Conservation (phyloP, 257 asterid genomes). For the Primulina eburnea region DNA sequence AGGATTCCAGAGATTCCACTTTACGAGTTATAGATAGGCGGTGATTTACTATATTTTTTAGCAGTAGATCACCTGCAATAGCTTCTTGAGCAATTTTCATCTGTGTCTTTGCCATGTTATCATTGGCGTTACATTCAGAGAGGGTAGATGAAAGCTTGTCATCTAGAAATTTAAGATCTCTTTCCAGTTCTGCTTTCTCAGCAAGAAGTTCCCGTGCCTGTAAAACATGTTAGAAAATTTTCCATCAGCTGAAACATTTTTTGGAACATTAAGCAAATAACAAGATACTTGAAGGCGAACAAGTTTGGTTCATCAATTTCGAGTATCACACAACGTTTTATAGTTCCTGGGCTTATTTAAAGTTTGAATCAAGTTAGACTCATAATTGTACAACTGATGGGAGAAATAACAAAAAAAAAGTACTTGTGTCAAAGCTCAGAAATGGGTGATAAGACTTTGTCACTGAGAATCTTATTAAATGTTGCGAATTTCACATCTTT, state of each 20-base stretch:
- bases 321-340: not conserved
- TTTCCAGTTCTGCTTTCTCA: conserved; percentile 58
- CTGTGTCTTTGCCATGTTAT: conserved; percentile 62
- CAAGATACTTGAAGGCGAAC: not conserved
- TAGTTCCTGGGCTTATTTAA: too few species aligned
- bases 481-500: not conserved
- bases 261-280: not conserved
- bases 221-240: conserved; percentile 17
- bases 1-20: not conserved
- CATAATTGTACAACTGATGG: not conserved
- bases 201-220: conserved; percentile 47
- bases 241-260: not conserved
- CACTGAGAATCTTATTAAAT: too few species aligned
- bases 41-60: not conserved
- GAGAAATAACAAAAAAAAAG: not conserved
- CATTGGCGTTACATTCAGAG: conserved; percentile 61
- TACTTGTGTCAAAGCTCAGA: not conserved
- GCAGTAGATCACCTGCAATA: conserved; percentile 58
- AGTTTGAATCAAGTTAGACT: not conserved
- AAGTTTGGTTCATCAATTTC: not conserved
- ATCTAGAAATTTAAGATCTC: conserved; percentile 46
- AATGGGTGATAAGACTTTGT: not conserved
- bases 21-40: conserved; percentile 1
- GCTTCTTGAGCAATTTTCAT: conserved; percentile 84
- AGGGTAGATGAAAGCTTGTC: conserved; percentile 66